Base-by-base conservation (phyloP, 139 green algal species). In the Ettlia oleoabundans region DNA sequence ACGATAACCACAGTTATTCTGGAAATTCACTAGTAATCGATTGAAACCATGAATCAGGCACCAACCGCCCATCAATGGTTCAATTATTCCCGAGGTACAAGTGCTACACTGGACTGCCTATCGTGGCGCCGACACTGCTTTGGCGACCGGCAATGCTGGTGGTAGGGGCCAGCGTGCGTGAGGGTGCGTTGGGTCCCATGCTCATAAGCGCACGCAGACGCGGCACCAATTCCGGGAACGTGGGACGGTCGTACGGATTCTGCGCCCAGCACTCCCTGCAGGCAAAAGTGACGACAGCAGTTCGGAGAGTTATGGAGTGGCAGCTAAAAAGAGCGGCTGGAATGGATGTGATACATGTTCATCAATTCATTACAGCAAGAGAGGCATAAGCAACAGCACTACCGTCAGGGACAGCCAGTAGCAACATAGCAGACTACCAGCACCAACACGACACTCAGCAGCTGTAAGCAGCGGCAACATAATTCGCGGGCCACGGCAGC, bases 231-330 rank as follows among this genome's bases (percentile, higher is more conserved):
- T 72, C 13, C 7, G 21, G 65, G 65, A 72, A 72, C 19, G 65
- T 51, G 18, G 65, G 65, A 8, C 65, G 65, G 35, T 32, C 18
- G 8, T 72, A 42, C 6, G 65, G 35, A 3, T 30, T 42, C 35
- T 72, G 65, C 65, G 33, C 35, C 65, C 65, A 72, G 35, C 65
- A 72, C 65, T 72, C 65, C 65, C 65, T 72, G 65, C 65, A 70
- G 61, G 26, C 4, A 3, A 38, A n/a, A 9, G 26, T 9, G 61
- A 3, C n/a, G n/a, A n/a, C n/a, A n/a, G n/a, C n/a, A n/a, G n/a
- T n/a, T n/a, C n/a, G n/a, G n/a, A n/a, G n/a, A n/a, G n/a, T n/a
- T n/a, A n/a, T n/a, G n/a, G n/a, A n/a, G 4, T 37, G 61, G 10
- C 47, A 58, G 13, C 47, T 15, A 58, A 10, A 24, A 24, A 58